Evolutionary conservation across 805 yeast species (phyloP), one percentile per base, ranked within the genome.

Genomic region (Debaryomyces prosopidis): DNA sequence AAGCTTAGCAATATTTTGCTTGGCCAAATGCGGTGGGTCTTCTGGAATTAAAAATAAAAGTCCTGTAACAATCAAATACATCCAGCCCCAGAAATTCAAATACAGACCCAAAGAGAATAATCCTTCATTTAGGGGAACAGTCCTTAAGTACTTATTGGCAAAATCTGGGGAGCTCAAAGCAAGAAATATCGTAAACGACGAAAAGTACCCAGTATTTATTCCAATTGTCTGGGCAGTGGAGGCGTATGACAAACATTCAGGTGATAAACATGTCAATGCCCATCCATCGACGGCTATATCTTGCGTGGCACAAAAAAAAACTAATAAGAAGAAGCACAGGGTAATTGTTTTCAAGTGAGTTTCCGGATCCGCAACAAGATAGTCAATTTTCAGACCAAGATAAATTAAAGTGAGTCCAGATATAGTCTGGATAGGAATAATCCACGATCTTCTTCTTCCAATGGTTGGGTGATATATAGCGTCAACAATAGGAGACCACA

Each of bases 231-330:
- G 99, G 0, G 99, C 99, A 0, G 99, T 94, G 4, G 96, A 88
- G 0, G 99, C 98, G 69, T 82, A 94, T 14, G 95, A 84, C 49
- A 94, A 73, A 11, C 95, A 85, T 20, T 80, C 80, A 19, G 83
- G 82, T 14, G 91, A 82, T 42, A 94, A 72, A 33, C 92, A 82
- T 1, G 97, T 94, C 58, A 94, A 70, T 0, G 98, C 97, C 99
- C 99, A 94, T 9, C 99, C 98, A 68, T 94, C 99, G 17, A 94
- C 99, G 0, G 99, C 98, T 45, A 94, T 94, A 62, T 94, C 99
- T 65, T 94, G 99, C 0, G 99, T 92, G 0, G 98, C 97, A 69
- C 97, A 91, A 48, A 91, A 74, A 46, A 92, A 80, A 27, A 94
- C 94, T 47, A 94, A 70, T 17, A 81, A 52, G 56, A 91, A 87